Evolutionary conservation across 148 eudicot species (phyloP), one percentile per base, ranked within the genome.

Genomic region (Drosera capensis): DNA sequence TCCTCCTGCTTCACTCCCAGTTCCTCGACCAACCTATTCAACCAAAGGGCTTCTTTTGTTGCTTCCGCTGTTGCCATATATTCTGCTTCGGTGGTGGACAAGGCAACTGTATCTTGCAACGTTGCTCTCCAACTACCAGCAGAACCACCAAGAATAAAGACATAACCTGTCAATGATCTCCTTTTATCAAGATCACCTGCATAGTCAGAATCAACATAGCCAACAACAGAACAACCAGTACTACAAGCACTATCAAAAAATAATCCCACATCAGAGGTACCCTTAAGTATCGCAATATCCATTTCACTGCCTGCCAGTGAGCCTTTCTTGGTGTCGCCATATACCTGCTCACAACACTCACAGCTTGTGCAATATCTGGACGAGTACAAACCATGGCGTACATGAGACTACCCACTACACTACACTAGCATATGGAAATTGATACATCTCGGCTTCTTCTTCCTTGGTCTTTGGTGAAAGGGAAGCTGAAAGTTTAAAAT

Each of bases 181-280:
- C 23, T 2, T 43, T 3, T 15, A 20, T 43, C 20, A 4, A 7
- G 3, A 14, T 43, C 46, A 43, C 7, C 40, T 7, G 7, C 40
- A 37, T 37, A 37, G n/a, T 37, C 40, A 37, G 14, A 37, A 37
- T 37, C 40, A 37, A 37, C 14, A 37, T 37, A 37, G 3, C 40
- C 40, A 14, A 37, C 17, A 37, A 37, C 14, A 37, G 8, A 2
- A 37, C n/a, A 13, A 2, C n/a, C 4, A 11, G 14, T 13, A 3
- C 14, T 37, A 14, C n/a, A n/a, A n/a, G n/a, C 40, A 3, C 40
- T 37, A 11, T 37, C 17, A 37, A 37, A 37, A 7, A 37, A 3
- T 16, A 37, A 37, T 7, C 40, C 4, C 8, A 37, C n/a, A 14
- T 37, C 4, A 7, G 40, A 4, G n/a, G 40, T 8, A 14, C 40